Conservation (phyloP, 2,329 filamentous ascomycete genomes). For the Trichoderma sp. region DNA sequence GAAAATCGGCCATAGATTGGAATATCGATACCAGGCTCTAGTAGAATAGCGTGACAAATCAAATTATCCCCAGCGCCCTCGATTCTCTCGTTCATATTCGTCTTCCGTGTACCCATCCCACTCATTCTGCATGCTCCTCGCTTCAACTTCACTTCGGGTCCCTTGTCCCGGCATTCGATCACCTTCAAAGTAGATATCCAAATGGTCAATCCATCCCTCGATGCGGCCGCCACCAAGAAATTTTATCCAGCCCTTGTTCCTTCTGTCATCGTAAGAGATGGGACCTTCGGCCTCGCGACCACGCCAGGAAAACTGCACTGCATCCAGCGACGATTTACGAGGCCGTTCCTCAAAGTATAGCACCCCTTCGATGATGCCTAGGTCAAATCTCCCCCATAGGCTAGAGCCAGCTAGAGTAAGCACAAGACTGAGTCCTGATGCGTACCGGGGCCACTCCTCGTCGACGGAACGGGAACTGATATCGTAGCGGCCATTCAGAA, state of each 20-base stretch:
- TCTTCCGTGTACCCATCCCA: constrained; percentile 37
- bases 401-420: constrained; percentile 42
- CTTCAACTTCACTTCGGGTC: constrained; percentile 36
- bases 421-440: constrained; percentile 38
- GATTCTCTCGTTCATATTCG: constrained; percentile 35
- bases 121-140: constrained; percentile 31
- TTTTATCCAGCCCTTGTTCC: constrained; percentile 36
- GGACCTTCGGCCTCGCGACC: constrained; percentile 37
- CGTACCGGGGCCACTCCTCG: constrained; percentile 32
- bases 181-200: constrained; percentile 35
- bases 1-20: too few relatives aligned
- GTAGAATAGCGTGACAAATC: too few relatives aligned
- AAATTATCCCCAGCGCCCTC: constrained; percentile 30
- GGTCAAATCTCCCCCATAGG: constrained; percentile 51
- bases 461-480: constrained; percentile 36
- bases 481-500: constrained; percentile 50
- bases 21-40: too few relatives aligned
- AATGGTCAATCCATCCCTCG: constrained; percentile 36
- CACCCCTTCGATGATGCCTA: constrained; percentile 46
- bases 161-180: constrained; percentile 32
- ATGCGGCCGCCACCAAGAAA: constrained; percentile 44
- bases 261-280: constrained; percentile 32
- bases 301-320: constrained; percentile 41
- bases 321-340: constrained; percentile 34
- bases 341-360: constrained; percentile 44